These are phyloP conservation scores for Penicillium rolfsii DNA, from an alignment of 2,329 filamentous ascomycete species.

Conservation along the genomic window DNA sequence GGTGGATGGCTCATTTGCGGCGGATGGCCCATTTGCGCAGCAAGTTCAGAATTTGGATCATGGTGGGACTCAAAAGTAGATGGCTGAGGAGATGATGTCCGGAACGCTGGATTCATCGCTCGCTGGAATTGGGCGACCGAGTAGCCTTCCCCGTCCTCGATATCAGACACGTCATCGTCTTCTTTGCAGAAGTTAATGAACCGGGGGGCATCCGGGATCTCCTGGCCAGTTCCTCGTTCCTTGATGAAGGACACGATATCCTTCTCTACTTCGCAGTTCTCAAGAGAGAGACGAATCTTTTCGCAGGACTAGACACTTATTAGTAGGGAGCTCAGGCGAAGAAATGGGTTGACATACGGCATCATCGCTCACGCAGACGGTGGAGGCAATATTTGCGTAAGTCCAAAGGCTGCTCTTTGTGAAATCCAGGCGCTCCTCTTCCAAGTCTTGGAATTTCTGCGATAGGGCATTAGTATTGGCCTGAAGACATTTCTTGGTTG, in stretches of 20 bases:
- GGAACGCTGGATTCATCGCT: conserved; percentile 92
- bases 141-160: conserved; percentile 91
- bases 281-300: conserved; percentile 88
- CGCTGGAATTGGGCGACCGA: conserved; percentile 95
- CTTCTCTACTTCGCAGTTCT: conserved; percentile 95
- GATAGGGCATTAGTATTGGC: conserved; percentile 27
- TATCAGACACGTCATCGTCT: conserved; percentile 77
- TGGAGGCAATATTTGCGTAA: conserved; percentile 96
- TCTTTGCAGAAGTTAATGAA: conserved; percentile 99
- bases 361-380: conserved; percentile 97
- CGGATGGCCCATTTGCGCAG: conserved; percentile 67
- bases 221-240: conserved; percentile 87
- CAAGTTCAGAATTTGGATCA: conserved; percentile 75
- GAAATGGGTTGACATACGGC: conserved; percentile 53
- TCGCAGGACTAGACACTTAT: conserved; percentile 70
- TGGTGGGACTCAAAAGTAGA: conserved; percentile 92
- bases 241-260: conserved; percentile 89
- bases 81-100: conserved; percentile 93
- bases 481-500: neutral
- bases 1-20: conserved; percentile 35
- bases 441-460: conserved; percentile 96
- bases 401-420: conserved; percentile 98
- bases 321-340: conserved; percentile 11
- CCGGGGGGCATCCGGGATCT: conserved; percentile 94
- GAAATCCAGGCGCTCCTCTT: conserved; percentile 95